phyloP scores from a whole-genome alignment of 2,329 filamentous ascomycete genomes.

The Sporothrix euskadiensis region DNA sequence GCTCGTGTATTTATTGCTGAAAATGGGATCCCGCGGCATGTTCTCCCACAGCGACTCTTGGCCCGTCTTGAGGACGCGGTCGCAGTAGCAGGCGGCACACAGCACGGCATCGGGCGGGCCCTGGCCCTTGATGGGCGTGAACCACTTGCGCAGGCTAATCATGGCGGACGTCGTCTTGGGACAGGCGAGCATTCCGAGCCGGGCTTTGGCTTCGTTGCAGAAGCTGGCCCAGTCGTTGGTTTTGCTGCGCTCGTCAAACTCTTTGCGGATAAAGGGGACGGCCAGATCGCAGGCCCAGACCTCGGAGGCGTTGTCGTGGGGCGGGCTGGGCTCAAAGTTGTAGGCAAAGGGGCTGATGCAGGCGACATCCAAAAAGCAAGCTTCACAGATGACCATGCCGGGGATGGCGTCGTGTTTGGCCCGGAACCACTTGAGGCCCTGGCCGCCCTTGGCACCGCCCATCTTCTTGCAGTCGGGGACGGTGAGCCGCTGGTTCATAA shows the following conservation, averaged over 20 bases:
- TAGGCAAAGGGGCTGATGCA: constrained; percentile 37
- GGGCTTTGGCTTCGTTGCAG: constrained; percentile 36
- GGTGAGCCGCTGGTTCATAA: constrained; percentile 36
- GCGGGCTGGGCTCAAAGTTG: constrained; percentile 35
- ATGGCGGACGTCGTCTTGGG: background rate
- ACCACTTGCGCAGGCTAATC: constrained; percentile 37
- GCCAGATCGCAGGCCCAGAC: constrained; percentile 44
- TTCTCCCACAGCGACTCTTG: constrained; percentile 32
- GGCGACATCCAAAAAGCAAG: constrained; percentile 43
- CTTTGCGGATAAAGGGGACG: constrained; percentile 38
- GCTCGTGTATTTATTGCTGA: constrained; percentile 34
- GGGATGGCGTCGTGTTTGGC: constrained; percentile 37
- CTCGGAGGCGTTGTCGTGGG: constrained; percentile 33
- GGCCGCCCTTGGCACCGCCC: constrained; percentile 31
- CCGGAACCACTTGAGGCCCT: constrained; percentile 40
- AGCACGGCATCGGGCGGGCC: constrained; percentile 37
- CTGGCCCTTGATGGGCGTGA: constrained; percentile 35
- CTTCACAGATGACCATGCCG: constrained; percentile 43
- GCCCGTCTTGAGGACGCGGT: constrained; percentile 39
- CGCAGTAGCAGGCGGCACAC: constrained; percentile 44
- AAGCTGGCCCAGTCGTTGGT: constrained; percentile 42
- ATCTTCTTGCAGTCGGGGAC: constrained; percentile 39
- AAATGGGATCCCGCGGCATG: constrained; percentile 22
- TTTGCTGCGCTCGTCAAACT: constrained; percentile 36
- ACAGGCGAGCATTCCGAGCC: constrained; percentile 26